Evolutionary conservation across 1,284 basidiomycete species (phyloP), one percentile per base, ranked within the genome.

Genomic region (Exobasidium rhododendri): DNA sequence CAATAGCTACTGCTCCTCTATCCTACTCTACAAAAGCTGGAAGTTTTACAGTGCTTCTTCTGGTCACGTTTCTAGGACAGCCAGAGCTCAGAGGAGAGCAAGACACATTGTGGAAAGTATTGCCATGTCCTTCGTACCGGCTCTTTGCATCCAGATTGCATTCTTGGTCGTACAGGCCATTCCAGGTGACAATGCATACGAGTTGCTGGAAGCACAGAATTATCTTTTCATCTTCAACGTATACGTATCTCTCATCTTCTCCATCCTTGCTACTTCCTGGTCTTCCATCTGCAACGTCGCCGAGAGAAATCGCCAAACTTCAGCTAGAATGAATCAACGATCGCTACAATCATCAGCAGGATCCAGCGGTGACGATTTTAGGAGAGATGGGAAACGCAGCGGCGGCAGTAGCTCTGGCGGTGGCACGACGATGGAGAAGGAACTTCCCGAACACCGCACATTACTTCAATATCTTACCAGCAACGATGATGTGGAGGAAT

Each of bases 211-310:
- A 40, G 29, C 47, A 7, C 47, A 50, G 20, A 24, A 50, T 50
- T 50, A 50, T 31, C 47, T 50, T 20, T 26, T 50, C 47, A 26
- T 50, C 47, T 31, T 50, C 47, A 50, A 50, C 29, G 47, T 50
- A 7, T 24, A 26, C 20, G 47, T 50, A 10, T 26, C 47, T 7
- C 24, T 50, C 47, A 26, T 26, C 47, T 50, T 31, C 24, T 50
- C 47, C 7, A 50, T 50, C 47, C 29, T 50, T 24, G 47, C 47
- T 14, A 50, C 47, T 50, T 50, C 47, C 20, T 50, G 47, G 47
- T 26, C 47, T 24, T 50, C 47, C 7, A 24, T 50, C 14, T 31
- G 47, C 47, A 31, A 28, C 17, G 17, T 40, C 17, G 35, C 35
- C 17, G 35, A 40, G 17, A 10, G 35, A 17, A 40, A 40, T 40